Base-by-base conservation (phyloP, 441 rosid species). In the Gossypium davidsonii region DNA sequence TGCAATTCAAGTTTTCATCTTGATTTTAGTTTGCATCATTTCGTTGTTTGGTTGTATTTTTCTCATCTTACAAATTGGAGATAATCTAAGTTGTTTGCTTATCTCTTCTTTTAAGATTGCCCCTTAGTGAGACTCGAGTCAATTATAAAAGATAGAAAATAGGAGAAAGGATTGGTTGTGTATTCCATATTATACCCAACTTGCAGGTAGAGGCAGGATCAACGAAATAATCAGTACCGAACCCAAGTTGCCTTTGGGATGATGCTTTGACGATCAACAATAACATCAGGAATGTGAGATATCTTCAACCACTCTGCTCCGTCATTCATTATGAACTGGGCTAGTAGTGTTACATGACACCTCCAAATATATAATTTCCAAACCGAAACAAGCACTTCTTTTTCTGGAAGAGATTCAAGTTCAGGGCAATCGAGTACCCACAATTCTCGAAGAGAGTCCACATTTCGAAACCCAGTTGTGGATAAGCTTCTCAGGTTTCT, bases 241-340 rank as follows among this genome's bases (percentile, higher is more conserved):
- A 1, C 18, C 59, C 72, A 67, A 15, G 46, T 51, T 15, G 72
- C 15, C 72, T 51, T 31, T 28, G 26, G 60, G 31, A 51, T 67
- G 60, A 67, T 28, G 15, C 58, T 25, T 15, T 51, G 72, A 26
- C 31, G 60, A 51, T 67, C 14, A 51, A 28, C 46, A 14, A 26
- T 34, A 49, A 49, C 71, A 8, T 67, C 42, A 49, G 58, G 71
- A 1, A 67, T 67, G 34, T 51, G 71, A 8, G 58, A 49, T 25
- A 26, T 49, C 71, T 67, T 67, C 44, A 18, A n/a, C 58, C 71
- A 67, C 71, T 49, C 58, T 8, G 58, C n/a, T 67, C 44, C 58
- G 0, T 25, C n/a, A 49, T 49, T 15, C 23, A 28, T 1, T 26
- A 49, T 67, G 25, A 11, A 48, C 20, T 58, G 46, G 14, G 2